Conservation (phyloP, 2,329 filamentous ascomycete species). For the Plenodomus lindquistii region DNA sequence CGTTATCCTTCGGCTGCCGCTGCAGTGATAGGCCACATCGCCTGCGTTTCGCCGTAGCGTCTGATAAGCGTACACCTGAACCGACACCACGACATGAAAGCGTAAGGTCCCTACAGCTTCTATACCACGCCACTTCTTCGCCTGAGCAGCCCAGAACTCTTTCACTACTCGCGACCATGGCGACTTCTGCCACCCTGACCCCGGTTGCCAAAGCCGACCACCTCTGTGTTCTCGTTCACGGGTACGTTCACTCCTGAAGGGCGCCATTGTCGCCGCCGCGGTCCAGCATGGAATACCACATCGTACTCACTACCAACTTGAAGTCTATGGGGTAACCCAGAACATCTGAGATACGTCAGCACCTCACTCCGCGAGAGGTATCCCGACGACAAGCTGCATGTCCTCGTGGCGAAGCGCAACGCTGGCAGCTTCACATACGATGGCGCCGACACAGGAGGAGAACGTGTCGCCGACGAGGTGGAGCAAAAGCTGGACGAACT, state of each 20-base stretch:
- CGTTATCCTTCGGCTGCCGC: not conserved
- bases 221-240: constrained; percentile 77
- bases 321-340: constrained; percentile 79
- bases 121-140: not conserved
- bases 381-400: constrained; percentile 66
- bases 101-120: not conserved
- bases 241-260: constrained; percentile 54
- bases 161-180: constrained; percentile 16
- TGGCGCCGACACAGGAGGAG: constrained; percentile 70
- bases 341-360: constrained; percentile 70
- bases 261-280: constrained; percentile 4
- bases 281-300: constrained; percentile 1
- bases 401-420: constrained; percentile 74
- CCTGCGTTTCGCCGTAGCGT: not conserved
- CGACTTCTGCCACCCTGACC: constrained; percentile 6
- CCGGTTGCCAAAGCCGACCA: constrained; percentile 57
- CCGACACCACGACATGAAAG: not conserved
- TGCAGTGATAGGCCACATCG: not conserved
- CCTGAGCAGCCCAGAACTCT: not conserved
- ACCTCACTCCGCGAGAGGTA: constrained; percentile 65
- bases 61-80: not conserved
- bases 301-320: constrained; percentile 16
- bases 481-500: constrained; percentile 61
- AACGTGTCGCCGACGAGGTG: constrained; percentile 66
- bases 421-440: constrained; percentile 70